phyloP scores from a whole-genome alignment of 768 basidiomycete genomes.

The Termitomyces sp. region DNA sequence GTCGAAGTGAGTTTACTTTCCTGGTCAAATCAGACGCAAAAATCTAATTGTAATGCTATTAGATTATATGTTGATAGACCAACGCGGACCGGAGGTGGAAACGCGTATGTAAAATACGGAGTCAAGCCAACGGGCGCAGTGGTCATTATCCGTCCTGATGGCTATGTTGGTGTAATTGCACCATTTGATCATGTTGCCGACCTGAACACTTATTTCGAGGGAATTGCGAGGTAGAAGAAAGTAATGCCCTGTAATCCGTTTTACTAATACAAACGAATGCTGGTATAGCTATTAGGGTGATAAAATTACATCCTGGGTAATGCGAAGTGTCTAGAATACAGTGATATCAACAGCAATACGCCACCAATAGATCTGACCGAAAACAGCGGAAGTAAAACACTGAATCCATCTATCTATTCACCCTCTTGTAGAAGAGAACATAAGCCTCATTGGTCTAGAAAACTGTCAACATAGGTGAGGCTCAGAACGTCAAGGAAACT shows the following conservation, averaged over 20 bases:
- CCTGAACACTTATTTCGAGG: slow-evolving; percentile 47
- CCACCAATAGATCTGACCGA: slow-evolving; percentile 16
- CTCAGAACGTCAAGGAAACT: slow-evolving; percentile 25
- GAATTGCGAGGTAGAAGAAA: slow-evolving; percentile 34
- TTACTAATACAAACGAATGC: slow-evolving; percentile 2
- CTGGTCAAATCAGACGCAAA: background rate
- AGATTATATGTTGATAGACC: slow-evolving; percentile 64
- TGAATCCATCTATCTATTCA: slow-evolving; percentile 39
- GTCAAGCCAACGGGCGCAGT: slow-evolving; percentile 46
- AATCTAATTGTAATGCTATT: background rate
- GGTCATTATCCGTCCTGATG: slow-evolving; percentile 62
- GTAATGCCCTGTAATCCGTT: too few species aligned
- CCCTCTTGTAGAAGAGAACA: slow-evolving; percentile 79
- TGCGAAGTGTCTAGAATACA: slow-evolving; percentile 24
- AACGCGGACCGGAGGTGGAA: slow-evolving; percentile 40
- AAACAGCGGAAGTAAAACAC: slow-evolving; percentile 23
- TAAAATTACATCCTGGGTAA: slow-evolving; percentile 21
- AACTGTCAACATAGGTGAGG: background rate
- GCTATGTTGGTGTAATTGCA: slow-evolving; percentile 59
- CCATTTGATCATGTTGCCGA: slow-evolving; percentile 42
- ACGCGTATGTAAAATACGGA: slow-evolving; percentile 57
- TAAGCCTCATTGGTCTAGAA: slow-evolving; percentile 62
- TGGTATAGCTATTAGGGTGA: slow-evolving; percentile 17
- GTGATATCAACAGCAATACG: slow-evolving; percentile 20
- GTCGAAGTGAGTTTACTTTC: slow-evolving; percentile 48